Evolutionary conservation across 2,329 filamentous ascomycete species (phyloP), one percentile per base, ranked within the genome.

Genomic region (Exophiala bonariae): DNA sequence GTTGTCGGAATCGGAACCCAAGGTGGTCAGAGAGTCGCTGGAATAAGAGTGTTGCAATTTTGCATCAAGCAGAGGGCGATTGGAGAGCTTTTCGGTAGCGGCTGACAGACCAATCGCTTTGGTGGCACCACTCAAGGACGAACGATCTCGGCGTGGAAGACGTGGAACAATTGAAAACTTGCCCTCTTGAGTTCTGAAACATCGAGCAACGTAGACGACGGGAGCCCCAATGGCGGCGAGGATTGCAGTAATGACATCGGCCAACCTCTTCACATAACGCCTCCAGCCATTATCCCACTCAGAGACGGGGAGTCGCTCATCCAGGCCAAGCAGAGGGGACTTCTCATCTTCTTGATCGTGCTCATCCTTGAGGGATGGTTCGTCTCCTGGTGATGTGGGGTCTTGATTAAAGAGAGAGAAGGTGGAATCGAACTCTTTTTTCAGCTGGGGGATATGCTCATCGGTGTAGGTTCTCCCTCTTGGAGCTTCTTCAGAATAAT

Each of bases 121-220:
- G 3, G 56, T 45, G 4, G 54, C 52, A 18, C 49, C 54, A 17
- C 40, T 48, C 28, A 32, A 34, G 22, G 31, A 45, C 41, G 39
- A 36, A 34, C 39, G 48, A 32, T 49, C 50, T 22, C 14, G 52
- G 35, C 36, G 85, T 62, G 80, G 79, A 34, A 93, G 69, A 49
- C 89, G 90, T 39, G 83, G 71, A 49, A 93, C 70, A n/a, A 89
- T 81, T 43, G 89, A 86, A 65, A 95, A 95, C 41, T 76, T 76
- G 41, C 89, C 89, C 48, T 87, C 73, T 36, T 89, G 83, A 62
- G 95, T 85, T 70, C 87, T 92, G 60, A 97, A 86, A 63, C 81
- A 90, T 56, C 87, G 85, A 50, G 91, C 81, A 46, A 96, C 70
- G 68, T 92, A 96, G 40, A 90, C 80, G 14, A 85, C 87, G 1